Conservation (phyloP, 176 grass and related monocot species). For the Neostapfia colusana region DNA sequence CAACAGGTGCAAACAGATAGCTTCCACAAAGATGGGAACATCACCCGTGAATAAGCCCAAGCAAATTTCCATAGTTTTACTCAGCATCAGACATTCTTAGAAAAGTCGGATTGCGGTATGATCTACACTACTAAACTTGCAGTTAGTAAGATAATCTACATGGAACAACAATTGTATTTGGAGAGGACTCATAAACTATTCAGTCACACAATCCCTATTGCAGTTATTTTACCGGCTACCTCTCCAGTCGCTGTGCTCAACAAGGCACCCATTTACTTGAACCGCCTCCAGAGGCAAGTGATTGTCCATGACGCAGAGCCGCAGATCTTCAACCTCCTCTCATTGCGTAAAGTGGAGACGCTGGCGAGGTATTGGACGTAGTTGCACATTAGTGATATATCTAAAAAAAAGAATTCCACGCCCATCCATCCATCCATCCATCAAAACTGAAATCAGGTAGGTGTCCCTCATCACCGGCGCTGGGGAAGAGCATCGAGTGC, state of each 20-base stretch:
- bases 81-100: neutral
- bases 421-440: neutral
- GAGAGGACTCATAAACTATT: neutral
- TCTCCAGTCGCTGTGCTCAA: neutral
- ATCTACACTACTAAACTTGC: neutral
- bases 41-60: neutral
- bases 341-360: neutral
- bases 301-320: neutral
- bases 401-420: neutral
- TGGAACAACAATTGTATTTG: neutral
- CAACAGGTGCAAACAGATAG: neutral
- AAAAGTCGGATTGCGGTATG: neutral
- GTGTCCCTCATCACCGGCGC: neutral
- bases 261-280: neutral
- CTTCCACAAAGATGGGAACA: neutral
- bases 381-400: neutral
- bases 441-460: neutral
- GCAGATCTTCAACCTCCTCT: neutral
- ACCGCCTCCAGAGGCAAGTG: neutral
- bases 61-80: neutral
- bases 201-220: neutral
- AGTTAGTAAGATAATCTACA: neutral
- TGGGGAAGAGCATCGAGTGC: neutral
- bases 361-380: neutral
- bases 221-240: no score